Evolutionary conservation across 257 asterid species (phyloP).

Genomic region (Fraxinus pennsylvanica): DNA sequence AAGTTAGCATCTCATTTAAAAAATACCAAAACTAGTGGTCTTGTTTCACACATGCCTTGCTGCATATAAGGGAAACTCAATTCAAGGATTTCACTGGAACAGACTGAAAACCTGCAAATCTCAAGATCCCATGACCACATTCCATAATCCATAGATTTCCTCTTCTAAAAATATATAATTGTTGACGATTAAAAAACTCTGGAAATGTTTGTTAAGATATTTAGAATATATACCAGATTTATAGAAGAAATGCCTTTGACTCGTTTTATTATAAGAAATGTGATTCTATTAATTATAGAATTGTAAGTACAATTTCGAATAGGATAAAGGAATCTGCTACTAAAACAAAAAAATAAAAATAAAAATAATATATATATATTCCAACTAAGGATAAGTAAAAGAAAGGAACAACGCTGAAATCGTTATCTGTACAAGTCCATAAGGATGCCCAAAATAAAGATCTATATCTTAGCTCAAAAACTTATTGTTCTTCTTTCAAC

Average conservation of each 20-base stretch:
- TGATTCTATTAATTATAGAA: neutral
- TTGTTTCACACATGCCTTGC: neutral
- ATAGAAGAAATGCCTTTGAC: neutral
- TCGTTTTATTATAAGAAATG: neutral
- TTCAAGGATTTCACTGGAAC: neutral
- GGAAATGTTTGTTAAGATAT: neutral
- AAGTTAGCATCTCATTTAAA: neutral
- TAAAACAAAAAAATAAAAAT: no score
- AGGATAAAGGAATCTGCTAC: neutral
- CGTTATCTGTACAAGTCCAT: neutral
- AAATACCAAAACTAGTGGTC: neutral
- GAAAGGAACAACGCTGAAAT: neutral
- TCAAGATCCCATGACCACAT: neutral
- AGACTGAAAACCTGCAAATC: constrained; percentile 1
- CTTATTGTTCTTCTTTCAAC: neutral
- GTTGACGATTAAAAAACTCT: no score
- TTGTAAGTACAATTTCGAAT: neutral
- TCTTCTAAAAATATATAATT: neutral
- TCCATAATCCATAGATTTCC: neutral
- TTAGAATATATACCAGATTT: neutral
- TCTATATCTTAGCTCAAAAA: neutral
- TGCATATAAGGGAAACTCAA: neutral
- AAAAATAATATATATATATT: no score
- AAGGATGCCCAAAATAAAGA: neutral
- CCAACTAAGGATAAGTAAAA: neutral